phyloP scores from a whole-genome alignment of 2,329 filamentous ascomycete genomes.

The Beauveria asiatica region DNA sequence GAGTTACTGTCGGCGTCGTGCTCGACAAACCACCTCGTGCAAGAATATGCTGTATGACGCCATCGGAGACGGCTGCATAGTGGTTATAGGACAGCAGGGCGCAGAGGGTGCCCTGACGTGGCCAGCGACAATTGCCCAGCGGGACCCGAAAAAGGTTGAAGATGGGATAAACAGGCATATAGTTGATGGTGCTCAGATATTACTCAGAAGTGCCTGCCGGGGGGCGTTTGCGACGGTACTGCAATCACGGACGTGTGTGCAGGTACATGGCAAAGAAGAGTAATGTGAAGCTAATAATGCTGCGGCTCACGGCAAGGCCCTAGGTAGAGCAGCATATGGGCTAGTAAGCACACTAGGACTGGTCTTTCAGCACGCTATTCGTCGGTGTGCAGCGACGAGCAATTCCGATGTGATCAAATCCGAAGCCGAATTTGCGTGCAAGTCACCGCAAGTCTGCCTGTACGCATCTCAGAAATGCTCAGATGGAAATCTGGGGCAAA shows the following conservation, averaged over 20 bases:
- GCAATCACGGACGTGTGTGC: background rate
- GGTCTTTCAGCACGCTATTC: background rate
- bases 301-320: slow-evolving; percentile 8
- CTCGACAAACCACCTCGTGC: background rate
- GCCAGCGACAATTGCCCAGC: background rate
- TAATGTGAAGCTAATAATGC: slow-evolving; percentile 2
- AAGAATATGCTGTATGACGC: background rate
- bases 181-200: background rate
- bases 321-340: background rate
- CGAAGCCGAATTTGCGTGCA: slow-evolving; percentile 6
- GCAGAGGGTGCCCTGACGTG: background rate
- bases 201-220: background rate
- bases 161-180: slow-evolving; percentile 1
- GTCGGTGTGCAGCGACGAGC: background rate
- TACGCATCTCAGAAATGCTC: background rate
- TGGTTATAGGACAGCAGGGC: background rate
- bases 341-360: slow-evolving; percentile 7
- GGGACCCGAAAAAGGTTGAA: background rate
- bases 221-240: slow-evolving; percentile 6
- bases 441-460: background rate
- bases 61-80: background rate
- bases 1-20: background rate
- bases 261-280: background rate
- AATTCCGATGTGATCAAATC: slow-evolving; percentile 3
- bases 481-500: background rate